Conservation (phyloP, 768 basidiomycete species). For the Tricholoma furcatifolium region DNA sequence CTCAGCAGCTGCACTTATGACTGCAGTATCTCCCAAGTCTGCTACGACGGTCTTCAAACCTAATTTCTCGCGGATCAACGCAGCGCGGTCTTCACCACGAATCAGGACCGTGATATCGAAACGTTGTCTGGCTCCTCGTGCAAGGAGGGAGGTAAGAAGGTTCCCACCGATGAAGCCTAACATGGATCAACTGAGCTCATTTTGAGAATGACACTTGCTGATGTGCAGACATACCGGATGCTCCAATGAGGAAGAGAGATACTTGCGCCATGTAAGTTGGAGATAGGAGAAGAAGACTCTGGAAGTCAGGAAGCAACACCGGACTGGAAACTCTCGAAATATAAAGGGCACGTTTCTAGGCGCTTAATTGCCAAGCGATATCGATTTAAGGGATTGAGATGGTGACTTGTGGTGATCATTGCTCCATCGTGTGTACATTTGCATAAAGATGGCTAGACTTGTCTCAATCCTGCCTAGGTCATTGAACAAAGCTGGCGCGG, state of each 20-base stretch:
- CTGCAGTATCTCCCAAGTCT: constrained; percentile 9
- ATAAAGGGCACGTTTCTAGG: too few relatives aligned
- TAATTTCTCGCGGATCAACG: constrained; percentile 10
- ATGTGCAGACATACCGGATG: constrained; percentile 6
- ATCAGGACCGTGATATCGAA: constrained; percentile 16
- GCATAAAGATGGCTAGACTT: too few relatives aligned
- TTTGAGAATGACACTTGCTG: neutral
- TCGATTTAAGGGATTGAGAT: too few relatives aligned
- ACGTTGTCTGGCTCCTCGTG: constrained; percentile 7
- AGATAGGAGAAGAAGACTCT: neutral
- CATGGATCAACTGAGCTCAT: neutral
- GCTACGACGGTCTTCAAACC: constrained; percentile 16
- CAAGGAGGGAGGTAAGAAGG: constrained; percentile 13
- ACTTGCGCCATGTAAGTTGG: constrained; percentile 1
- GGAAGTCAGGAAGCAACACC: neutral
- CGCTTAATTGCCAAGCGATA: neutral
- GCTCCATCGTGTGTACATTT: too few relatives aligned
- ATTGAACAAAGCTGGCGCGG: too few relatives aligned
- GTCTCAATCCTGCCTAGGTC: too few relatives aligned
- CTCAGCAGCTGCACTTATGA: constrained; percentile 13
- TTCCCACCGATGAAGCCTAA: constrained; percentile 16
- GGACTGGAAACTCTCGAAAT: too few relatives aligned
- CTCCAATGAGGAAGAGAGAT: constrained; percentile 14
- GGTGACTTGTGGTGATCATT: too few relatives aligned
- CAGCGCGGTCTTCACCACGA: constrained; percentile 15